Evolutionary conservation across 2,329 filamentous ascomycete genomes (phyloP).

Genomic region (Aureobasidium sp.): DNA sequence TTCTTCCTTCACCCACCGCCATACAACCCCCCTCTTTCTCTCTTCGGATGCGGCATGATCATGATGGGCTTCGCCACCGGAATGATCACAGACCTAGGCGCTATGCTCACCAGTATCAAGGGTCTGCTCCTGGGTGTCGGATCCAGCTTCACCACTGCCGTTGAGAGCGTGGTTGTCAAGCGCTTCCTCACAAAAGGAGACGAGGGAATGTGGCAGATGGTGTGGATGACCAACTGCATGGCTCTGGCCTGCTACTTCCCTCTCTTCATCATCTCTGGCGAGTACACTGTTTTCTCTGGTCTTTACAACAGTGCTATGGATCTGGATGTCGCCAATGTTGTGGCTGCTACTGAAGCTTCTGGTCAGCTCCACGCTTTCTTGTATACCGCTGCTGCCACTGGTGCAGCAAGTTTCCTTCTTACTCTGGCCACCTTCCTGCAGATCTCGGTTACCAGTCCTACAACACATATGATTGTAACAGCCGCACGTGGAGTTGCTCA

Average conservation of each 20-base stretch:
- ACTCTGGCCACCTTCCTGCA: constrained; percentile 8
- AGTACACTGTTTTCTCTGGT: not conserved
- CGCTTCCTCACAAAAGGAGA: constrained; percentile 8
- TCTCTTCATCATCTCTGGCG: constrained; percentile 9
- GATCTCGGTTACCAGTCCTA: constrained; percentile 3
- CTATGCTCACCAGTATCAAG: constrained; percentile 10
- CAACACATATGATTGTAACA: constrained; percentile 10
- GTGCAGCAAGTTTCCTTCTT: constrained; percentile 4
- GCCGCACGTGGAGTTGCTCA: constrained; percentile 4
- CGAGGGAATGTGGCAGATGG: constrained; percentile 11
- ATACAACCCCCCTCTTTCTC: constrained; percentile 6
- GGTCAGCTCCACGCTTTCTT: not conserved
- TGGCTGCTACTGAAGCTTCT: not conserved
- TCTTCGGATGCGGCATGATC: constrained; percentile 4
- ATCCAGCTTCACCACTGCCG: constrained; percentile 10
- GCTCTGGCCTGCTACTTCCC: constrained; percentile 7
- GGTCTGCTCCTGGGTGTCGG: constrained; percentile 6
- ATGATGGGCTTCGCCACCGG: constrained; percentile 9
- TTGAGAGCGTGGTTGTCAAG: constrained; percentile 8
- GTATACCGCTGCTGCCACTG: not conserved
- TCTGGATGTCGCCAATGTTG: not conserved
- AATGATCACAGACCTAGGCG: constrained; percentile 6
- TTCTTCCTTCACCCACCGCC: constrained; percentile 4
- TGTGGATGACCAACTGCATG: constrained; percentile 10
- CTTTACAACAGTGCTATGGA: not conserved